These are phyloP conservation scores for Hyparrhenia diplandra DNA, from an alignment of 176 grass and related monocot genomes.

Conservation along the genomic window DNA sequence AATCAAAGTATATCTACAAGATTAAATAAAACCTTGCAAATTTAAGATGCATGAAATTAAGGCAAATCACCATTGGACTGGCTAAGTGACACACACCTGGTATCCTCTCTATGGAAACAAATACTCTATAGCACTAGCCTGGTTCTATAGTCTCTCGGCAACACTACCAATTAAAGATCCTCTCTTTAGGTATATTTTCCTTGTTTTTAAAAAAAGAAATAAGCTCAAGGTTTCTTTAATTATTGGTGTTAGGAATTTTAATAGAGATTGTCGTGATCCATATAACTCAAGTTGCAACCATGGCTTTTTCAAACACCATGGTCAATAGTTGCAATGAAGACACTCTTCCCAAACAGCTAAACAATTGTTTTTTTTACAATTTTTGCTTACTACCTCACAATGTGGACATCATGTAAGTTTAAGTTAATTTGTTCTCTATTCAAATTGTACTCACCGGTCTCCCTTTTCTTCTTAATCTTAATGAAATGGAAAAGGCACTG, in stretches of 20 bases:
- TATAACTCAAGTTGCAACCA: not conserved
- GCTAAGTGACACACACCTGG: too few relatives aligned
- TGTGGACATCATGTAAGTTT: not conserved
- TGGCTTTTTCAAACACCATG: not conserved
- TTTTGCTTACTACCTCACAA: not conserved
- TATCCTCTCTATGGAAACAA: too few relatives aligned
- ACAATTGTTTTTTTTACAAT: too few relatives aligned
- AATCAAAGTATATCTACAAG: too few relatives aligned
- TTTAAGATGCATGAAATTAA: too few relatives aligned
- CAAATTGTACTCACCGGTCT: not conserved
- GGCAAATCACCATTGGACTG: too few relatives aligned
- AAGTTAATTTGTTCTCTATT: not conserved
- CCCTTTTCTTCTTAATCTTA: not conserved
- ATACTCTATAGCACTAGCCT: too few relatives aligned
- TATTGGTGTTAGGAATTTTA: too few relatives aligned
- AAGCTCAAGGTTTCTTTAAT: not conserved
- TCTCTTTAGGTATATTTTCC: not conserved
- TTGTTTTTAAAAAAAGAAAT: not conserved
- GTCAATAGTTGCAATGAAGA: not conserved
- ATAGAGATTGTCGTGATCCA: not conserved
- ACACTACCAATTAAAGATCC: not conserved
- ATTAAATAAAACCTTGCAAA: too few relatives aligned
- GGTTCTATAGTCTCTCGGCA: too few relatives aligned
- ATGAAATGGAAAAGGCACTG: too few relatives aligned
- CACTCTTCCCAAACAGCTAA: not conserved